Conservation (phyloP, 371 early-diverging fungal species). For the Cokeromyces recurvatus region DNA sequence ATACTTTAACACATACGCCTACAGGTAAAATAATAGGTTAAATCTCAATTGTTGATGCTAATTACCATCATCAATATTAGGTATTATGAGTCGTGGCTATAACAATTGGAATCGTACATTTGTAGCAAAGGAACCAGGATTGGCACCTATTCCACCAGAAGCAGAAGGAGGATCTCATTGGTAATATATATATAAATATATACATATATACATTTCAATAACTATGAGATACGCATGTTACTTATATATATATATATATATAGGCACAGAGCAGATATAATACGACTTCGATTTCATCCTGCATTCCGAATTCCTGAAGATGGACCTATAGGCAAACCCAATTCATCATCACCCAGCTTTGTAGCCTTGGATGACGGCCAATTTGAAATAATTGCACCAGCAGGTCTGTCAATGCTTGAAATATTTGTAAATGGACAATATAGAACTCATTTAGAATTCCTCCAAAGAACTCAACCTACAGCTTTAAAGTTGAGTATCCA, state of each 20-base stretch:
- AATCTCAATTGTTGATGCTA: not conserved
- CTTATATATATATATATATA: too few relatives aligned
- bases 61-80: slow-evolving; percentile 14
- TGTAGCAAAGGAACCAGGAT: slow-evolving; percentile 50
- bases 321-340: slow-evolving; percentile 16
- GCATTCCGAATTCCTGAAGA: slow-evolving; percentile 55
- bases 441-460: slow-evolving; percentile 50
- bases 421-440: slow-evolving; percentile 46
- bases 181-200: slow-evolving; percentile 8
- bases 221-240: too few relatives aligned
- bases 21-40: slow-evolving; percentile 16
- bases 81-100: slow-evolving; percentile 66
- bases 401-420: slow-evolving; percentile 56
- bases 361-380: slow-evolving; percentile 28
- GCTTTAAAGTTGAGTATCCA: not conserved
- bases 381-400: slow-evolving; percentile 36
- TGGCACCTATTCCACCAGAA: slow-evolving; percentile 39
- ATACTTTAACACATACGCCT: slow-evolving; percentile 56
- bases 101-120: slow-evolving; percentile 66
- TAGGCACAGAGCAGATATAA: slow-evolving; percentile 51
- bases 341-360: slow-evolving; percentile 16
- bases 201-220: too few relatives aligned
- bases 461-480: slow-evolving; percentile 27
- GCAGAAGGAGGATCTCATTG: slow-evolving; percentile 63
- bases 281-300: slow-evolving; percentile 63